phyloP scores from a whole-genome alignment of 352 stramenopile species.

The Globisporangium spiculum region DNA sequence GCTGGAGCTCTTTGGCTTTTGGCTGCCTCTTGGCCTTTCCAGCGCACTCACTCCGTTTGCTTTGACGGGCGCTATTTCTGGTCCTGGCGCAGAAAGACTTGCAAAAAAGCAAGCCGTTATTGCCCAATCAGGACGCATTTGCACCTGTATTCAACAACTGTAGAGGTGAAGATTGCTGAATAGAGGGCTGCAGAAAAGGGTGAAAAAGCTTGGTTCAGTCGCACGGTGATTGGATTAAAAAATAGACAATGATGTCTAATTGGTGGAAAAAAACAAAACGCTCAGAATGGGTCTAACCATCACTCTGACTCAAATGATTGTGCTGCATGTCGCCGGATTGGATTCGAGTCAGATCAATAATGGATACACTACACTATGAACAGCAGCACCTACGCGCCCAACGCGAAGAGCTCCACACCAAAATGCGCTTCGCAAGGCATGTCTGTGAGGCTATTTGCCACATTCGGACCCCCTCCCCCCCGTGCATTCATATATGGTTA shows the following conservation, averaged over 20 bases:
- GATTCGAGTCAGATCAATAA: neutral
- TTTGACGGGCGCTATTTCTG: neutral
- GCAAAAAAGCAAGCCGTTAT: neutral
- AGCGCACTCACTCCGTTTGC: neutral
- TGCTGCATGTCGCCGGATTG: no score
- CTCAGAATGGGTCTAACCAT: neutral
- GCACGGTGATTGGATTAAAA: constrained; percentile 4
- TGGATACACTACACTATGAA: neutral
- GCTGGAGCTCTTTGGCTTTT: neutral
- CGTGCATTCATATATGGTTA: neutral
- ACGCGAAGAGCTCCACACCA: neutral
- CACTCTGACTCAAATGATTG: neutral
- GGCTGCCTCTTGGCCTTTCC: neutral
- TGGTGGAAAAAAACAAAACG: neutral
- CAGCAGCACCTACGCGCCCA: neutral
- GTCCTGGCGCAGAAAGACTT: constrained; percentile 6
- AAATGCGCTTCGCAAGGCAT: no score
- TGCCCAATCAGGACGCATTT: neutral
- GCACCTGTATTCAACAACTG: neutral
- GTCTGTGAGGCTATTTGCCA: no score
- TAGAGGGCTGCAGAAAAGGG: neutral
- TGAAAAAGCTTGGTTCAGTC: no score
- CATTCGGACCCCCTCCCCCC: no score
- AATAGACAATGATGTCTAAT: neutral
- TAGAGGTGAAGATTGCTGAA: neutral